A percentile compares a stretch with the other conserved stretches of the same genome.
Evolutionary conservation across 371 early-diverging fungal genomes (phyloP).

Genomic region (Mucor sp.): DNA sequence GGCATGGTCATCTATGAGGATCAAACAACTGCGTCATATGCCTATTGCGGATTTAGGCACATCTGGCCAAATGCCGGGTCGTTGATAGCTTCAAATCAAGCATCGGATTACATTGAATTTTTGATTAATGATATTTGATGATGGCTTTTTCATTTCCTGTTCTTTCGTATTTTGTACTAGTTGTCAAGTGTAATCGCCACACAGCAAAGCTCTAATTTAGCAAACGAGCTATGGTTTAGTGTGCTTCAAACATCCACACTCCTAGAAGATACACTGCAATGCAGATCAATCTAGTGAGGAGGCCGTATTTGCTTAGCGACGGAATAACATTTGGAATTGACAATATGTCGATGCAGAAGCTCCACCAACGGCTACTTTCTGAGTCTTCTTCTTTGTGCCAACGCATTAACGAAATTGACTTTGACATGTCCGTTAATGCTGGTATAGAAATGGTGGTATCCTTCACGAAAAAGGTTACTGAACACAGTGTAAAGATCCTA

Average conservation of each 20-base stretch:
- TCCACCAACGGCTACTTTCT: background rate
- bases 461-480: background rate
- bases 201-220: background rate
- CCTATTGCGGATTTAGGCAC: background rate
- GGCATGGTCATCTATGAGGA: background rate
- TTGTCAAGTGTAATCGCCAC: background rate
- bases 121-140: too few relatives aligned
- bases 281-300: background rate
- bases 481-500: background rate
- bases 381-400: background rate
- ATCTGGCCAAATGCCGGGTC: background rate
- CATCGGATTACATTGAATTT: too few relatives aligned
- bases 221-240: background rate
- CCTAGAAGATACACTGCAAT: background rate
- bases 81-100: too few relatives aligned
- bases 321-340: background rate
- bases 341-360: background rate
- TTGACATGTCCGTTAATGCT: background rate
- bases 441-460: background rate
- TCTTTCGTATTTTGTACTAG: too few relatives aligned
- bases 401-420: background rate
- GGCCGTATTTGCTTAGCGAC: background rate
- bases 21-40: constrained; percentile 1
- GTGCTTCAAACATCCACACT: too few relatives aligned
- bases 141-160: background rate